Conservation (phyloP, 176 grass and related monocot genomes). For the Oryza meridionalis region DNA sequence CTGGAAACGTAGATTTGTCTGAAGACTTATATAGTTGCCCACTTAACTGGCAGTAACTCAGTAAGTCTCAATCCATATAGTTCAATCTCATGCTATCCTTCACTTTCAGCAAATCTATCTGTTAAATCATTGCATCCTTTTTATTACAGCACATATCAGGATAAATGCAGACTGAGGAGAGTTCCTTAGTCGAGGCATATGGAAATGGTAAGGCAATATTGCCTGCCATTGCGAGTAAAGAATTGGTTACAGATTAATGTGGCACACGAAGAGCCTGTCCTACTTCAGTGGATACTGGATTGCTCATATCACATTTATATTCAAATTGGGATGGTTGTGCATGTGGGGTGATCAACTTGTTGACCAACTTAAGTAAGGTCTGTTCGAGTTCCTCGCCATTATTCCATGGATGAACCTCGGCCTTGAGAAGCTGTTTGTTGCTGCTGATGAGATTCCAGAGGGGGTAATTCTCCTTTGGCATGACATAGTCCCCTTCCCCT, state of each 20-base stretch:
- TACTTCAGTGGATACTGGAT: conserved; percentile 52
- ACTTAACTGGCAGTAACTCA: not conserved
- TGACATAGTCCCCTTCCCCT: conserved; percentile 66
- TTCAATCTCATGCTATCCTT: conserved; percentile 5
- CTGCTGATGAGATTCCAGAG: conserved; percentile 66
- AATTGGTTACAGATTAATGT: conserved; percentile 45
- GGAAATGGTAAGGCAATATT: conserved; percentile 21
- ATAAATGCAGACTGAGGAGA: conserved; percentile 27
- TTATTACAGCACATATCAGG: conserved; percentile 26
- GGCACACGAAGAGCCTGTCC: conserved; percentile 56
- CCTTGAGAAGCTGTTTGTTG: conserved; percentile 63
- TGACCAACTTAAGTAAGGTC: conserved; percentile 54
- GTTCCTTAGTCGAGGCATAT: conserved; percentile 12
- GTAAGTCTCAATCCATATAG: conserved; percentile 3
- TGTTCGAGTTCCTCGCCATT: conserved; percentile 52
- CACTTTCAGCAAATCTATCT: conserved; percentile 19
- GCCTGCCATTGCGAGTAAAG: conserved; percentile 27
- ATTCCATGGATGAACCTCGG: conserved; percentile 67
- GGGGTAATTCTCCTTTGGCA: conserved; percentile 79
- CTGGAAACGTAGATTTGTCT: conserved; percentile 16
- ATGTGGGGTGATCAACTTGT: conserved; percentile 43
- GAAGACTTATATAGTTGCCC: conserved; percentile 23
- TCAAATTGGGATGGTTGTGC: conserved; percentile 43
- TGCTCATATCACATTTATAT: conserved; percentile 57
- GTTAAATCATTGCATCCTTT: not conserved